Percentiles rank a stretch among this genome's conserved stretches.
These are phyloP conservation scores for Suillus subluteus DNA, from an alignment of 768 basidiomycete species.

Conservation along the genomic window DNA sequence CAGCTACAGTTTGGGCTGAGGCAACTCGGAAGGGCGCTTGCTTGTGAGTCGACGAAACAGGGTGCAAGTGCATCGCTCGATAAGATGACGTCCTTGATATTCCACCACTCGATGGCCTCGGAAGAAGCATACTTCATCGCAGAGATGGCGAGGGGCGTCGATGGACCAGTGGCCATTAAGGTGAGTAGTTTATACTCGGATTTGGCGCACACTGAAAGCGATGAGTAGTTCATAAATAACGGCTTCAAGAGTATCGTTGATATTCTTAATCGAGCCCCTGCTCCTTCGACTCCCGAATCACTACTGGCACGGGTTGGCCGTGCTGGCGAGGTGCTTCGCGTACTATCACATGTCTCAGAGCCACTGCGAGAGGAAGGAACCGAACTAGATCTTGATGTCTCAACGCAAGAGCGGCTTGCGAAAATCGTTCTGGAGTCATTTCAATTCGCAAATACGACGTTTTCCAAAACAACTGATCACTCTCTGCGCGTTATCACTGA, in stretches of 20 bases:
- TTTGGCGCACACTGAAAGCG: not conserved
- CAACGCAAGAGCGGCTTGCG: constrained; percentile 59
- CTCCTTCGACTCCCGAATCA: constrained; percentile 28
- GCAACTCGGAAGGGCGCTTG: constrained; percentile 70
- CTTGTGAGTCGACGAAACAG: constrained; percentile 52
- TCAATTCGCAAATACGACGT: constrained; percentile 40
- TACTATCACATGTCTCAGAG: constrained; percentile 69
- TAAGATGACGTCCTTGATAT: constrained; percentile 65
- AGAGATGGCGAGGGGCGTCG: constrained; percentile 77
- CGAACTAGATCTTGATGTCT: constrained; percentile 50
- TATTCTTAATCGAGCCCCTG: constrained; percentile 44
- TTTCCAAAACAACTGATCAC: constrained; percentile 29
- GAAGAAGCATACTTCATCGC: constrained; percentile 85
- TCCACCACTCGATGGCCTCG: constrained; percentile 72
- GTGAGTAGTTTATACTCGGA: constrained; percentile 36
- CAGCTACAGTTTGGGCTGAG: constrained; percentile 77
- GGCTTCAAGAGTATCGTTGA: constrained; percentile 69
- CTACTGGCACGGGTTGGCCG: constrained; percentile 49
- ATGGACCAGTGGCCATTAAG: constrained; percentile 67
- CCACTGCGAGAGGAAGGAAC: constrained; percentile 58
- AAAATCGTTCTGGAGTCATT: constrained; percentile 52
- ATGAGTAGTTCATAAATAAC: constrained; percentile 69
- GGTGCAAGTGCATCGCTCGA: constrained; percentile 67
- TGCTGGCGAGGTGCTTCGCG: constrained; percentile 69
- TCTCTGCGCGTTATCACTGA: constrained; percentile 37